Evolutionary conservation across 179 eudicot species (phyloP), one percentile per base, ranked within the genome.

Genomic region (Heliamphora pulchella): DNA sequence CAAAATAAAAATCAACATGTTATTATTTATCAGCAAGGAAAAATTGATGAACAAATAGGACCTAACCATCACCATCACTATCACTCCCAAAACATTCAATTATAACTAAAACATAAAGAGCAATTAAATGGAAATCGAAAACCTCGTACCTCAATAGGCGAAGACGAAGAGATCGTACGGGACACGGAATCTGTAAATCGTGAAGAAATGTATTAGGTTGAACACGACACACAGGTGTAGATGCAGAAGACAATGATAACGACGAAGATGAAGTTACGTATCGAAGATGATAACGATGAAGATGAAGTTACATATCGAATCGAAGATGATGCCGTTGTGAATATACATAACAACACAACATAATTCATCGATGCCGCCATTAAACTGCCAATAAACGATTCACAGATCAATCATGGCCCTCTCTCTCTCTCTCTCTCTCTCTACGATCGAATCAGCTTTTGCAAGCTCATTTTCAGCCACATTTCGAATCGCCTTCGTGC

Each of bases 151-250:
- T 80, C 39, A 31, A 80, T 61, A 2, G 78, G 82, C 71, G 71
- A 61, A 41, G 62, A 71, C 2, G 20, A 22, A 3, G n/a, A 51
- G 71, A 71, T 71, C 58, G 59, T 44, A 1, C 0, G 57, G 51
- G 82, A 78, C 82, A 80, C 51, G 72, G 82, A 62, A 72, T 43
- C 51, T 80, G 77, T 50, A 80, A 78, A 80, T 80, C 82, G 77
- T 74, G 78, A 61, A 80, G 4, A 50, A 80, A 71, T 1, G 51
- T 4, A 80, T 47, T 61, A 39, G 59, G 14, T 62, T 72, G 71
- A 50, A 71, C 78, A 72, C 17, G 10, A 73, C 77, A 73, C 48
- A 31, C 22, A 18, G 70, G 11, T 18, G 39, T 10, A 71, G 75
- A 71, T 48, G 7, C 61, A 51, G 81, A 68, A 20, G 43, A 67